Evolutionary conservation across 768 basidiomycete species (phyloP), one percentile per base, ranked within the genome.

Genomic region (Naganishia randhawae): DNA sequence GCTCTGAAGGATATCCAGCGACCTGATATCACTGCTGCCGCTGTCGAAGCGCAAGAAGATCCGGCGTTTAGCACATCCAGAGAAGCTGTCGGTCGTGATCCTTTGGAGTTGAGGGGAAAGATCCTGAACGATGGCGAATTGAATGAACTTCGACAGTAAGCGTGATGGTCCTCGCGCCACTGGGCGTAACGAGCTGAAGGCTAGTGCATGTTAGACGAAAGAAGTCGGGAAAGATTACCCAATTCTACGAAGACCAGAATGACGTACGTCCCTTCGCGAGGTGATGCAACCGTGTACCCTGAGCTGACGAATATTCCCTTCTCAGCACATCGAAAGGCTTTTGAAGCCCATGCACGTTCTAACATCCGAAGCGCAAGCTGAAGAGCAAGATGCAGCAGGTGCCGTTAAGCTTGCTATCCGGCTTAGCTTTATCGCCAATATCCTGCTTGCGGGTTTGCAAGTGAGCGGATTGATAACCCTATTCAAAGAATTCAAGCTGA

Each of bases 291-390:
- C 17, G 41, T n/a, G 37, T 29, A 22, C 25, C 9, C 50, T 63
- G 22, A 33, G 50, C 16, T 41, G 2, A 53, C 68, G 61, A 74
- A 35, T n/a, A 37, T 27, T 19, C n/a, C 27, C n/a, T 31, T 55
- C 13, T 1, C 33, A 95, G 89, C 88, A 93, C 68, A 95, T 98
- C 70, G 77, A 81, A n/a, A 85, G 86, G n/a, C 81, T 97, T 69
- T 84, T 98, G 37, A 96, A 95, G 80, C 86, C 92, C 0, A 89
- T 98, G 86, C 89, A 92, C 39, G 87, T 88, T 37, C 90, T 93
- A 74, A 91, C 91, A 0, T 85, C 86, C 61, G 91, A 95, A 73
- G 92, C 92, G 17, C 85, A 83, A 69, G 83, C 84, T 14, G 86
- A 87, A 35, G 88, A 88, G 76, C 85, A 88, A 39, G 83, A 84